Evolutionary conservation across 2,329 filamentous ascomycete species (phyloP).

Genomic region (Alternaria dauci): DNA sequence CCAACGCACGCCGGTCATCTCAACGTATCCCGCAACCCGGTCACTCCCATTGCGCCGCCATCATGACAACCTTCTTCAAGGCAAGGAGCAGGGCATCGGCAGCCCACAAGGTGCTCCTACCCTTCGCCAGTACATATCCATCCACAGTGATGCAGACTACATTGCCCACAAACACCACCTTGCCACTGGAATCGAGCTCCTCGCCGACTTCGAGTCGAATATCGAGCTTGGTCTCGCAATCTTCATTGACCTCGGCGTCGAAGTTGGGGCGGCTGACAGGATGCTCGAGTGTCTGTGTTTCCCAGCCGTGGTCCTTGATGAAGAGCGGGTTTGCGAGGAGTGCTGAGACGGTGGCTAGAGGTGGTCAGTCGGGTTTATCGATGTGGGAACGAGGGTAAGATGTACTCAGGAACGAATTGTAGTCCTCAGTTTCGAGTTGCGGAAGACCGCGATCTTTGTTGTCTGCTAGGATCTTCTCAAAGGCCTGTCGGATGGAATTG

Average conservation of each 20-base stretch:
- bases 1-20: accelerated
- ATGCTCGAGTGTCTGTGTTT: background rate
- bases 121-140: background rate
- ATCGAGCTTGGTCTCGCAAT: background rate
- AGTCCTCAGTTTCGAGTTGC: background rate
- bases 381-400: background rate
- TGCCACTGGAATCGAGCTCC: background rate
- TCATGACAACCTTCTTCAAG: background rate
- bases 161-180: background rate
- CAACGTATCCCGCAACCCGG: background rate
- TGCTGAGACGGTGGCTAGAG: background rate
- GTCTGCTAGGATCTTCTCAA: background rate
- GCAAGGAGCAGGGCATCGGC: background rate
- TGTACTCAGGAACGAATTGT: background rate
- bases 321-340: background rate
- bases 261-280: background rate
- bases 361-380: background rate
- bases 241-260: background rate
- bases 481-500: background rate
- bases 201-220: background rate
- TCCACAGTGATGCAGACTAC: background rate
- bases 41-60: background rate
- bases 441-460: background rate
- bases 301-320: background rate
- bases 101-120: background rate